phyloP scores from a whole-genome alignment of 1,139 yeast genomes.

The Blastobotrys proliferans region DNA sequence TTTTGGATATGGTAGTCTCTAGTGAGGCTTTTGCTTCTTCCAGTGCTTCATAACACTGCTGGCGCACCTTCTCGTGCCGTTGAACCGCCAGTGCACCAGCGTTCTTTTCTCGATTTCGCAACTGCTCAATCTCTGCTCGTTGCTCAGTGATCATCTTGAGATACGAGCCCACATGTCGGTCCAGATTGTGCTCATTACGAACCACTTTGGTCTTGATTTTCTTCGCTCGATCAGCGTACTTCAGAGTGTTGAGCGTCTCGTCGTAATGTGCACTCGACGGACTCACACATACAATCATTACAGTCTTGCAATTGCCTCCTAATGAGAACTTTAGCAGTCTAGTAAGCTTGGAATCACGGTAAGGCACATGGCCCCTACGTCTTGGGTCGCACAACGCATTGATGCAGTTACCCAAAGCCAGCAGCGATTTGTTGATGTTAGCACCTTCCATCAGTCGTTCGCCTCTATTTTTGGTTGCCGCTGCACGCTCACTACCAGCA shows the following conservation, averaged over 20 bases:
- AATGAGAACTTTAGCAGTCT: constrained; percentile 79
- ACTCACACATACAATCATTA: constrained; percentile 90
- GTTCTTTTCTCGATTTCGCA: constrained; percentile 51
- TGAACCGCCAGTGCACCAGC: constrained; percentile 36
- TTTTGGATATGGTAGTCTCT: constrained; percentile 21
- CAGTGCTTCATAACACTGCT: constrained; percentile 19
- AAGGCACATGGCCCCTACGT: constrained; percentile 73
- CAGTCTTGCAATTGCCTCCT: constrained; percentile 94
- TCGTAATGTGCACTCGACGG: constrained; percentile 86
- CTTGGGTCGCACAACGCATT: constrained; percentile 81
- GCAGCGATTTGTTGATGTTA: constrained; percentile 77
- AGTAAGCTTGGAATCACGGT: constrained; percentile 84
- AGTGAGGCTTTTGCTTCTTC: constrained; percentile 24
- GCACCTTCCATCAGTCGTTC: constrained; percentile 83
- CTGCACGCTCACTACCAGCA: constrained; percentile 94
- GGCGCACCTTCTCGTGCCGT: constrained; percentile 19
- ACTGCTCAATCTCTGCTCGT: constrained; percentile 68
- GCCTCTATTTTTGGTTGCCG: constrained; percentile 82
- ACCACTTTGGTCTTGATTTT: constrained; percentile 79
- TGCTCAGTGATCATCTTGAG: constrained; percentile 83
- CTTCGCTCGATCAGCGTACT: constrained; percentile 87
- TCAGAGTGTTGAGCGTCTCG: constrained; percentile 83
- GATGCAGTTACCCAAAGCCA: constrained; percentile 91
- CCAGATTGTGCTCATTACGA: constrained; percentile 71
- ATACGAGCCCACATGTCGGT: constrained; percentile 84